Conservation (phyloP, 2,329 filamentous ascomycete species). For the Helotiales sp. region DNA sequence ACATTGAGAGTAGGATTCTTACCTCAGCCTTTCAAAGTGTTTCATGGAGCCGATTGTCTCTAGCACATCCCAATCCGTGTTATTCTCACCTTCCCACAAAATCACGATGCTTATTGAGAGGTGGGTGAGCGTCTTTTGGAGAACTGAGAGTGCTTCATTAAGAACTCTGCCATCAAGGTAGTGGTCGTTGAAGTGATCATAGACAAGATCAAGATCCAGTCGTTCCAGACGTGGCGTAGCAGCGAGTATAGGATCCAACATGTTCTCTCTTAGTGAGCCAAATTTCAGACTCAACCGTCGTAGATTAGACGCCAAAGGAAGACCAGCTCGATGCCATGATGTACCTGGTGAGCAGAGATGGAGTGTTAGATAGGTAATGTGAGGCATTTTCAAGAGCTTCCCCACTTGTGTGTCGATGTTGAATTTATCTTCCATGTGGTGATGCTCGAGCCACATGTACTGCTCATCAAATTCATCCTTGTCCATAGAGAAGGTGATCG, state of each 20-base stretch:
- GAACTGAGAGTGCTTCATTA: neutral
- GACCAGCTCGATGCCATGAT: neutral
- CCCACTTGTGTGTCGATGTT: conserved; percentile 1
- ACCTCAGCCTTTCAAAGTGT: conserved; percentile 8
- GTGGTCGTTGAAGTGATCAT: neutral
- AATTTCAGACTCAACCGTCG: conserved; percentile 2
- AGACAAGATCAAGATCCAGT: conserved; percentile 11
- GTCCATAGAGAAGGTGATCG: conserved; percentile 4
- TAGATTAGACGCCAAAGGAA: neutral
- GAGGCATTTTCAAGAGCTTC: neutral
- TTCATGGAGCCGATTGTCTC: conserved; percentile 7
- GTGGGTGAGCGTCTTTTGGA: neutral
- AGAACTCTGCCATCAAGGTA: conserved; percentile 3
- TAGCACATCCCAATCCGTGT: neutral
- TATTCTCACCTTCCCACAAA: neutral
- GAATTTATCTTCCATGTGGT: neutral
- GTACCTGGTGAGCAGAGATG: neutral
- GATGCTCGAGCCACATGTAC: neutral
- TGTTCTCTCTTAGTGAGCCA: conserved; percentile 4
- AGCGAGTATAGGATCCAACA: neutral
- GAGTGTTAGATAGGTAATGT: neutral
- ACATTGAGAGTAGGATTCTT: too few relatives aligned
- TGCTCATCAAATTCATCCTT: neutral
- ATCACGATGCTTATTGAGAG: neutral
- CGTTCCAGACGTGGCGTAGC: conserved; percentile 11